Conservation (phyloP, 768 basidiomycete genomes). For the Suillus alpinus region DNA sequence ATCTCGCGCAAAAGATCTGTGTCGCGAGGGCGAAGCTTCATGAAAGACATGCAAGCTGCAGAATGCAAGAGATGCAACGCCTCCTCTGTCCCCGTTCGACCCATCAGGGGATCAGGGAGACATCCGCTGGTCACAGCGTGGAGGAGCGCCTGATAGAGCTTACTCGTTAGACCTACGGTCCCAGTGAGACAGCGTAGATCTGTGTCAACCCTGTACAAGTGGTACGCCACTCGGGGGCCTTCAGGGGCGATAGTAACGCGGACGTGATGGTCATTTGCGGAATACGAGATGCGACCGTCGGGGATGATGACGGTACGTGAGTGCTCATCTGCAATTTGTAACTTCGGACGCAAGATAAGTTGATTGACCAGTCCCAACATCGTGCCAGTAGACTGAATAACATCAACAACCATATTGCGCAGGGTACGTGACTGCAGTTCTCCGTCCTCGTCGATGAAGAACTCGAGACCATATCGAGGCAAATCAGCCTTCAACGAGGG, state of each 20-base stretch:
- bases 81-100: conserved; percentile 42
- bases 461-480: conserved; percentile 41
- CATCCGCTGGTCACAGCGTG: conserved; percentile 43
- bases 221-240: conserved; percentile 14
- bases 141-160: conserved; percentile 39
- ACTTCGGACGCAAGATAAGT: conserved; percentile 38
- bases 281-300: conserved; percentile 24
- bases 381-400: conserved; percentile 39
- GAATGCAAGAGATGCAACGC: conserved; percentile 39
- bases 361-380: conserved; percentile 43
- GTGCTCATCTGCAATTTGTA: background rate
- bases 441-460: conserved; percentile 33
- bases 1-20: conserved; percentile 33
- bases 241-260: conserved; percentile 10
- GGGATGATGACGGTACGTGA: conserved; percentile 38
- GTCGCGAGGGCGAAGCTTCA: conserved; percentile 29
- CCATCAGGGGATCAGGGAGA: conserved; percentile 42
- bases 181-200: conserved; percentile 29
- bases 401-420: conserved; percentile 40
- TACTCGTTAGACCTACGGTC: conserved; percentile 23
- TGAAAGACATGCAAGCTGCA: conserved; percentile 39
- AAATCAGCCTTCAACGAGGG: conserved; percentile 28
- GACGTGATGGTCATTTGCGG: conserved; percentile 16
- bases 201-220: conserved; percentile 29
- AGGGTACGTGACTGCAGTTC: conserved; percentile 40